Evolutionary conservation across 2,329 filamentous ascomycete species (phyloP), one percentile per base, ranked within the genome.

Genomic region (Lomentospora prolificans): DNA sequence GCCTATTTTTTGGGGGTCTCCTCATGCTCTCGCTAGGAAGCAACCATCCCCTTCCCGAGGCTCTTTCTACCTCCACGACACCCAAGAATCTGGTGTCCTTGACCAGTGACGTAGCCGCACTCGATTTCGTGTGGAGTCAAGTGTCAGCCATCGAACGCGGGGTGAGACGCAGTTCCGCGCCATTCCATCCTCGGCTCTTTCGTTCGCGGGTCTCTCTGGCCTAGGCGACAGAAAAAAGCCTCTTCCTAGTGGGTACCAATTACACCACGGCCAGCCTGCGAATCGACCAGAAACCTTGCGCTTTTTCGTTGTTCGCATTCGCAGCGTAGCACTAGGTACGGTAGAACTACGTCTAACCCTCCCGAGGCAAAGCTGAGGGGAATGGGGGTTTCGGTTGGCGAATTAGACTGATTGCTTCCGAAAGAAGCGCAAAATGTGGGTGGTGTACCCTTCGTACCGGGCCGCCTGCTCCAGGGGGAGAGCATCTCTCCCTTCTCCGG

Each of bases 111-210:
- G 44, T 48, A 48, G 44, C 44, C 44, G n/a, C 24, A n/a, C 22
- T 48, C 5, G 44, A n/a, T 48, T 10, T n/a, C 17, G 24, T 48
- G 17, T 17, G 44, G 22, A 48, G 44, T 48, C 17, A 48, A 48
- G 44, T 4, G 44, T 48, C 22, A 33, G 30, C 30, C 7, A 48
- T 48, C 10, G 7, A 22, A 25, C 44, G 44, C 44, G 44, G 44
- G 44, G 44, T 48, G 44, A 4, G 24, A 10, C 24, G 17, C 22
- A 22, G 22, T 48, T 22, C 22, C 44, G 24, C 44, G 44, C 44
- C 44, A 27, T 25, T 48, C 44, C 44, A 48, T 48, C 44, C 44
- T 48, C 44, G 44, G 44, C 44, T 48, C 22, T 48, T 48, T 48
- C 36, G 36, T 48, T 22, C 17, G 24, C 6, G 12, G 22, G 44